These are phyloP conservation scores for Delphinella strobiligena DNA, from an alignment of 2,329 filamentous ascomycete genomes.

Conservation along the genomic window DNA sequence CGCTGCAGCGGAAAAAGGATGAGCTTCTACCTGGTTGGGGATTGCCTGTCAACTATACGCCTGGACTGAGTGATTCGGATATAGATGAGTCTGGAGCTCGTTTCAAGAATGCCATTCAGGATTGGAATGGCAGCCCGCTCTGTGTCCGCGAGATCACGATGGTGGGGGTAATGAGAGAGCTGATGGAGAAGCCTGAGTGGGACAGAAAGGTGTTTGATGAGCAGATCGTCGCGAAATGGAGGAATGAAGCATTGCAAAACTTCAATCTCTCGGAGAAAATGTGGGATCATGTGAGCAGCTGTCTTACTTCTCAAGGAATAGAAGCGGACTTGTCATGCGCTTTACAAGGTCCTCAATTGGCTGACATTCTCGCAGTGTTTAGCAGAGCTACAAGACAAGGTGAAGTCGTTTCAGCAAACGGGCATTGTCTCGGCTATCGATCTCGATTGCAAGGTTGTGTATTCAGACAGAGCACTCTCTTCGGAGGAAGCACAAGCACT, in stretches of 20 bases:
- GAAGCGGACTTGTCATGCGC: background rate
- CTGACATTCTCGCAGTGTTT: conserved; percentile 16
- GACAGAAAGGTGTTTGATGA: conserved; percentile 18
- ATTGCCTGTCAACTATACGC: background rate
- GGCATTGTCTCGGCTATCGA: conserved; percentile 36
- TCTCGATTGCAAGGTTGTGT: conserved; percentile 33
- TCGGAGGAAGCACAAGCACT: conserved; percentile 30
- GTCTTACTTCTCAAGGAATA: background rate
- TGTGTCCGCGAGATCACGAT: conserved; percentile 16
- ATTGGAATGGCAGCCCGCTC: background rate
- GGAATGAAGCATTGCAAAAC: conserved; percentile 11
- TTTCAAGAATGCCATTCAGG: background rate
- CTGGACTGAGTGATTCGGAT: background rate
- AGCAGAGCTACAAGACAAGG: conserved; percentile 40
- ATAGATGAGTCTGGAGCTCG: background rate
- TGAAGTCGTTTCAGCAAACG: conserved; percentile 29
- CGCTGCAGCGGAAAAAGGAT: too few relatives aligned
- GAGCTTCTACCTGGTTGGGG: conserved; percentile 1
- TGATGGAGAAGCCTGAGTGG: conserved; percentile 22
- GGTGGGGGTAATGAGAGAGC: conserved; percentile 17
- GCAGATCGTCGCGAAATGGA: conserved; percentile 15
- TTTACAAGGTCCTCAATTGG: background rate
- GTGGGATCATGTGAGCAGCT: conserved; percentile 15
- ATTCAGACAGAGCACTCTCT: conserved; percentile 39
- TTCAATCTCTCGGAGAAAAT: conserved; percentile 12